Evolutionary conservation across 2,329 filamentous ascomycete species (phyloP).

Genomic region (Phyllosticta citribraziliensis): DNA sequence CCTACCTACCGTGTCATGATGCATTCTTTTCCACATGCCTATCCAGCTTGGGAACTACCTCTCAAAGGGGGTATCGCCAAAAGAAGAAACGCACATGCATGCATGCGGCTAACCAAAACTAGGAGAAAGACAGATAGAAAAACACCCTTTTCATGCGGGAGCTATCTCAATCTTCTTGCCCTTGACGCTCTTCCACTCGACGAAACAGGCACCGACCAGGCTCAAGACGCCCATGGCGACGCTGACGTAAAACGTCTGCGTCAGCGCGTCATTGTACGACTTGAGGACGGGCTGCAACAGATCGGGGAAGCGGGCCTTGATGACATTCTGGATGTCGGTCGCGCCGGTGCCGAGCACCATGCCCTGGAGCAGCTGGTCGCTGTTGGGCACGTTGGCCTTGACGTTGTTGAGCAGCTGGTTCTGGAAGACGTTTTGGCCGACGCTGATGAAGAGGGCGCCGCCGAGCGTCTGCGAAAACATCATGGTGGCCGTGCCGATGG

Average conservation of each 20-base stretch:
- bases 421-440: slow-evolving; percentile 42
- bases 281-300: slow-evolving; percentile 45
- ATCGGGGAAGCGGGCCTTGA: slow-evolving; percentile 32
- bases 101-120: too few relatives aligned
- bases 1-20: neutral
- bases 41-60: neutral
- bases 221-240: slow-evolving; percentile 45
- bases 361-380: neutral
- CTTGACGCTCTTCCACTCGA: slow-evolving; percentile 62
- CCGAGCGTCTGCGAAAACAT: slow-evolving; percentile 41
- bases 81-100: too few relatives aligned
- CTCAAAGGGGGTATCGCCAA: too few relatives aligned
- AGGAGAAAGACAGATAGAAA: too few relatives aligned
- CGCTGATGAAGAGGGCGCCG: slow-evolving; percentile 39
- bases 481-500: slow-evolving; percentile 39
- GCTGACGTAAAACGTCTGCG: slow-evolving; percentile 50
- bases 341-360: slow-evolving; percentile 40
- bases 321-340: slow-evolving; percentile 48
- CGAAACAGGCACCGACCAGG: slow-evolving; percentile 43
- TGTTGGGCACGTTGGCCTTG: slow-evolving; percentile 31
- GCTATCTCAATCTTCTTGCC: slow-evolving; percentile 30
- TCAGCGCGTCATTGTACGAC: slow-evolving; percentile 56
- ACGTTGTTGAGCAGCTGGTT: slow-evolving; percentile 38
- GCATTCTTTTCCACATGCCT: neutral
- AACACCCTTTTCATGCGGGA: neutral